A percentile compares a stretch with the other conserved stretches of the same genome.
phyloP scores from a whole-genome alignment of 2,329 filamentous ascomycete species.

The Diaporthe amygdali region DNA sequence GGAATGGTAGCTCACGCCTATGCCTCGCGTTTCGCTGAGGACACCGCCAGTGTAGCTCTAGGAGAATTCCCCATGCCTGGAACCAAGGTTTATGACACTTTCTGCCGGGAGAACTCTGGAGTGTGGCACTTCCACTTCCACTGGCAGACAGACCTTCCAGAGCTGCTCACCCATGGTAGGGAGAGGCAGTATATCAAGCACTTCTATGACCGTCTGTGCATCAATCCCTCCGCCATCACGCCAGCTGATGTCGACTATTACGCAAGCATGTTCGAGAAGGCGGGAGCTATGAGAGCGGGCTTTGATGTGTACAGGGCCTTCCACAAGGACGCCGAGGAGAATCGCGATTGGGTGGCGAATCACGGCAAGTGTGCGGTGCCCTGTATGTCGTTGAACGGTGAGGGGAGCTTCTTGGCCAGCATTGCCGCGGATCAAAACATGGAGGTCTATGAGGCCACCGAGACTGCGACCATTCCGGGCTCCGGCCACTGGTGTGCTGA shows the following conservation, averaged over 20 bases:
- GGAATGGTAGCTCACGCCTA: background rate
- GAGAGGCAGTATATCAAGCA: conserved; percentile 48
- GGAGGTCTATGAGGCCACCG: background rate
- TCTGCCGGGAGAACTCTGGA: background rate
- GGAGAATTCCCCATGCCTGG: background rate
- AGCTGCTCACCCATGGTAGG: conserved; percentile 32
- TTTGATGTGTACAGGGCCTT: conserved; percentile 41
- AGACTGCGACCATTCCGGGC: background rate
- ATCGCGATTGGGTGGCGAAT: conserved; percentile 32
- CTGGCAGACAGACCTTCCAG: background rate
- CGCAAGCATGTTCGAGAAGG: conserved; percentile 38
- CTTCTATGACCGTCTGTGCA: conserved; percentile 44
- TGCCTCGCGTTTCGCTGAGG: background rate
- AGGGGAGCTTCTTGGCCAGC: background rate
- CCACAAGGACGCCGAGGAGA: conserved; percentile 37
- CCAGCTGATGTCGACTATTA: conserved; percentile 45
- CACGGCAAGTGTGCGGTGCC: conserved; percentile 32
- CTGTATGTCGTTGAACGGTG: background rate
- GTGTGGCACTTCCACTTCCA: background rate
- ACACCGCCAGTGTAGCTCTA: background rate
- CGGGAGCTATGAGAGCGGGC: conserved; percentile 38
- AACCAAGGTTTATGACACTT: background rate
- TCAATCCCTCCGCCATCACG: conserved; percentile 43
- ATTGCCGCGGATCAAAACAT: background rate
- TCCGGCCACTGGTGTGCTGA: background rate